A percentile compares a stretch with the other conserved stretches of the same genome.
Conservation (phyloP, 805 yeast genomes). For the Nakazawaea peltata region DNA sequence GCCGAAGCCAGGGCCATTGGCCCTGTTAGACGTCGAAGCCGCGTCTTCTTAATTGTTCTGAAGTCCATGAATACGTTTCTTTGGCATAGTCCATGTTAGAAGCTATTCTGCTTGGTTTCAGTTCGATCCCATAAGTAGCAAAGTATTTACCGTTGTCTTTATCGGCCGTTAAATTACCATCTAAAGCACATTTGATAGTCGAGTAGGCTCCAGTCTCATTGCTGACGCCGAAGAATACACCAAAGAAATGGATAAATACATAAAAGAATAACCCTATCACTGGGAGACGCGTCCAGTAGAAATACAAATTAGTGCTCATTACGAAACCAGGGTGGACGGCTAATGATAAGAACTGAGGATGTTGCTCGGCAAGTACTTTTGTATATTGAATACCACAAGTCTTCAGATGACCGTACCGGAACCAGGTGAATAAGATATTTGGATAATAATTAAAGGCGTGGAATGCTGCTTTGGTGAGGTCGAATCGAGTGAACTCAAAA, state of each 20-base stretch:
- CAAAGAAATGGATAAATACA: slow-evolving; percentile 63
- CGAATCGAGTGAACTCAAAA: slow-evolving; percentile 39
- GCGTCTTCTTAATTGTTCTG: slow-evolving; percentile 46
- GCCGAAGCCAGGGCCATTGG: too few relatives aligned
- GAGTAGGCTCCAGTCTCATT: slow-evolving; percentile 67
- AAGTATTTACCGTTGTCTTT: slow-evolving; percentile 65
- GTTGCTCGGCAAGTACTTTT: slow-evolving; percentile 51
- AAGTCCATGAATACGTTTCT: slow-evolving; percentile 76
- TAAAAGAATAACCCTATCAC: slow-evolving; percentile 70
- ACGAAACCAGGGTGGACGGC: slow-evolving; percentile 82
- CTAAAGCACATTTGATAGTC: slow-evolving; percentile 54
- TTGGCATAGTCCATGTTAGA: slow-evolving; percentile 51
- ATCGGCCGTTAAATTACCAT: slow-evolving; percentile 37
- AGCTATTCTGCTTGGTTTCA: slow-evolving; percentile 53
- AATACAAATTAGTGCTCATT: slow-evolving; percentile 70
- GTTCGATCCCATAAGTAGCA: slow-evolving; percentile 49
- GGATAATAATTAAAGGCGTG: slow-evolving; percentile 55
- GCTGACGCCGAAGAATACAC: slow-evolving; percentile 60
- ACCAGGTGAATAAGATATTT: slow-evolving; percentile 64
- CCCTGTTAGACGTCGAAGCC: slow-evolving; percentile 26
- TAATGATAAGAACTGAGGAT: slow-evolving; percentile 56
- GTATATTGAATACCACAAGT: slow-evolving; percentile 71
- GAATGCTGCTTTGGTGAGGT: slow-evolving; percentile 34
- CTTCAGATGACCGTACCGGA: slow-evolving; percentile 72
- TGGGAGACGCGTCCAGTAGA: slow-evolving; percentile 73